Evolutionary conservation across 495 filamentous ascomycete genomes (phyloP).

Genomic region (Aspergillus carlsbadensis): DNA sequence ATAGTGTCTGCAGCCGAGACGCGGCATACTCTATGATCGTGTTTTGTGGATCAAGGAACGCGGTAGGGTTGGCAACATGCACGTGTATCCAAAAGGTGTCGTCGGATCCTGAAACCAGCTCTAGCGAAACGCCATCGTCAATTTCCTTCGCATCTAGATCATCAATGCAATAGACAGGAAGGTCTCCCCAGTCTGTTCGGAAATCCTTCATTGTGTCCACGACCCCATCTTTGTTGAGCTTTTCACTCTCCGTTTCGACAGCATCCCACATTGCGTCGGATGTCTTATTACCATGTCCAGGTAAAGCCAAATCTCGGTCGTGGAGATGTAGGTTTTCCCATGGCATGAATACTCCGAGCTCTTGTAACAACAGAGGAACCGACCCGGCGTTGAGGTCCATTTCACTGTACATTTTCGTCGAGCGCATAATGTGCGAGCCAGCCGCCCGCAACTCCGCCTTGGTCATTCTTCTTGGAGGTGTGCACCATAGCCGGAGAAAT

Average conservation of each 20-base stretch:
- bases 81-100: constrained; percentile 76
- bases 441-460: constrained; percentile 55
- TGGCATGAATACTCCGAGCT: constrained; percentile 76
- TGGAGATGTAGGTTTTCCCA: constrained; percentile 76
- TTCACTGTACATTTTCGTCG: constrained; percentile 65
- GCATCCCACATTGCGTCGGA: constrained; percentile 35
- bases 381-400: constrained; percentile 52
- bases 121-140: constrained; percentile 86
- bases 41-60: constrained; percentile 64
- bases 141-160: constrained; percentile 68
- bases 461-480: constrained; percentile 49
- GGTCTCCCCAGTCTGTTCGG: constrained; percentile 67
- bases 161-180: constrained; percentile 85
- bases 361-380: constrained; percentile 74
- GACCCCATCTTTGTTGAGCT: constrained; percentile 26
- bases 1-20: constrained; percentile 62
- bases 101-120: constrained; percentile 55
- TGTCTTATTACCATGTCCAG: constrained; percentile 41
- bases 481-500: constrained; percentile 64
- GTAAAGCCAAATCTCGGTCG: constrained; percentile 60
- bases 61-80: constrained; percentile 91
- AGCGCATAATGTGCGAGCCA: constrained; percentile 70
- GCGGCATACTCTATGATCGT: constrained; percentile 63
- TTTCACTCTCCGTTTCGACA: constrained; percentile 27
- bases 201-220: constrained; percentile 53